These are phyloP conservation scores for Boletus pseudopeckii DNA, from an alignment of 768 basidiomycete species.

Conservation along the genomic window DNA sequence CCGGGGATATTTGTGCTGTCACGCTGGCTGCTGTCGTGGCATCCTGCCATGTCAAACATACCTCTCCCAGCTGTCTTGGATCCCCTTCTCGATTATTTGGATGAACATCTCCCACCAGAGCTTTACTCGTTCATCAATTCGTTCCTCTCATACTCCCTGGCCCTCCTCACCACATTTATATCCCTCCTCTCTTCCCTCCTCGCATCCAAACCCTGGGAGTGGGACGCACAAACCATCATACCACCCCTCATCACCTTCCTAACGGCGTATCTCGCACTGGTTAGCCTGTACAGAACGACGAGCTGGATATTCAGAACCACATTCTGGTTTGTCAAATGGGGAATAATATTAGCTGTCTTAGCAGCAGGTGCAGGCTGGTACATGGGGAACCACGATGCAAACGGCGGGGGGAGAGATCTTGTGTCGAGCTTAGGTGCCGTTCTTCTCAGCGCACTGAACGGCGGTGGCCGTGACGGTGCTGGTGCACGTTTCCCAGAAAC, in stretches of 20 bases:
- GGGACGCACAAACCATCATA: slow-evolving; percentile 64
- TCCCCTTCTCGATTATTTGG: slow-evolving; percentile 52
- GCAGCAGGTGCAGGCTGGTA: slow-evolving; percentile 57
- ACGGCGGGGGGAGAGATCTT: slow-evolving; percentile 32
- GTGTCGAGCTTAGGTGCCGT: slow-evolving; percentile 39
- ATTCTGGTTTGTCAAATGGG: slow-evolving; percentile 79
- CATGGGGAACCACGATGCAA: slow-evolving; percentile 39
- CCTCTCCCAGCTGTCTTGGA: slow-evolving; percentile 50
- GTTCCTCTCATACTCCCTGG: slow-evolving; percentile 50
- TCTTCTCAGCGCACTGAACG: slow-evolving; percentile 43
- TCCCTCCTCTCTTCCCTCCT: slow-evolving; percentile 47
- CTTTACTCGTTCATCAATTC: slow-evolving; percentile 50
- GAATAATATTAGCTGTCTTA: slow-evolving; percentile 50
- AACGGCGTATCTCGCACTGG: slow-evolving; percentile 70
- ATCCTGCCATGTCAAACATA: slow-evolving; percentile 28
- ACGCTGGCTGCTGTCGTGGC: slow-evolving; percentile 23
- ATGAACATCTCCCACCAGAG: slow-evolving; percentile 52
- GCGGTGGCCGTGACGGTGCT: slow-evolving; percentile 31
- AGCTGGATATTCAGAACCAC: slow-evolving; percentile 65
- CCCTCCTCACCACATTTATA: slow-evolving; percentile 47
- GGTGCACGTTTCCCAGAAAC: slow-evolving; percentile 21
- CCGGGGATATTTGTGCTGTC: slow-evolving; percentile 10
- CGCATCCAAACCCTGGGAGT: slow-evolving; percentile 51
- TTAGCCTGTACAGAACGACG: slow-evolving; percentile 76
- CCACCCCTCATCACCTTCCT: slow-evolving; percentile 74